These are phyloP conservation scores for Suhomyces yuchorum DNA, from an alignment of 1,139 yeast genomes.

Conservation along the genomic window DNA sequence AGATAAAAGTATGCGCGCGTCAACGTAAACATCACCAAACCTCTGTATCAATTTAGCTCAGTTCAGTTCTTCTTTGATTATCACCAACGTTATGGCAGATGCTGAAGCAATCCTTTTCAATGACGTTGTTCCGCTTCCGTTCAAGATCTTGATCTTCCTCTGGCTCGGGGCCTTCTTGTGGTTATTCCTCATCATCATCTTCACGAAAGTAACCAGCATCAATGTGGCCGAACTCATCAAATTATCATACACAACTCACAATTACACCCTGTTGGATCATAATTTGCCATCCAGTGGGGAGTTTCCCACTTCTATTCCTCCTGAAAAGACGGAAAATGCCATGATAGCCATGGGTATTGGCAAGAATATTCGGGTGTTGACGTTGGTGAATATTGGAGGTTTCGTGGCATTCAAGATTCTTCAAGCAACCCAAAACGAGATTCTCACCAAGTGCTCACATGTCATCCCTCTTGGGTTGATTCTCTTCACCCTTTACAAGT, in stretches of 20 bases:
- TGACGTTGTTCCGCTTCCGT: slow-evolving; percentile 40
- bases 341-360: slow-evolving; percentile 39
- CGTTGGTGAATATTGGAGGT: slow-evolving; percentile 25
- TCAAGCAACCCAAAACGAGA: slow-evolving; percentile 11
- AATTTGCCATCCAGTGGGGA: slow-evolving; percentile 33
- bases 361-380: slow-evolving; percentile 26
- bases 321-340: slow-evolving; percentile 36
- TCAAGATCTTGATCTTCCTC: slow-evolving; percentile 35
- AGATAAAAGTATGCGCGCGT: too few relatives aligned
- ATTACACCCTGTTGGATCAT: slow-evolving; percentile 32
- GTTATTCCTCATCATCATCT: slow-evolving; percentile 34
- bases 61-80: neutral
- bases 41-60: neutral
- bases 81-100: slow-evolving; percentile 4
- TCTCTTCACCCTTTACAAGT: slow-evolving; percentile 13
- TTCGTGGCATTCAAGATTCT: slow-evolving; percentile 26
- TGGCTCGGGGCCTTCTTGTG: slow-evolving; percentile 39
- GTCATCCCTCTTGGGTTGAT: slow-evolving; percentile 15
- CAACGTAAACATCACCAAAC: neutral
- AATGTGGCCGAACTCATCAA: slow-evolving; percentile 41
- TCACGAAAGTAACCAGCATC: slow-evolving; percentile 27
- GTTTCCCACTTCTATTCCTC: slow-evolving; percentile 32
- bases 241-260: slow-evolving; percentile 43
- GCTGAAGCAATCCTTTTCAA: slow-evolving; percentile 7
- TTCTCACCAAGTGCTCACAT: neutral